Base-by-base conservation (phyloP, 345 rosid species). In the Excoecaria cochinchinensis region DNA sequence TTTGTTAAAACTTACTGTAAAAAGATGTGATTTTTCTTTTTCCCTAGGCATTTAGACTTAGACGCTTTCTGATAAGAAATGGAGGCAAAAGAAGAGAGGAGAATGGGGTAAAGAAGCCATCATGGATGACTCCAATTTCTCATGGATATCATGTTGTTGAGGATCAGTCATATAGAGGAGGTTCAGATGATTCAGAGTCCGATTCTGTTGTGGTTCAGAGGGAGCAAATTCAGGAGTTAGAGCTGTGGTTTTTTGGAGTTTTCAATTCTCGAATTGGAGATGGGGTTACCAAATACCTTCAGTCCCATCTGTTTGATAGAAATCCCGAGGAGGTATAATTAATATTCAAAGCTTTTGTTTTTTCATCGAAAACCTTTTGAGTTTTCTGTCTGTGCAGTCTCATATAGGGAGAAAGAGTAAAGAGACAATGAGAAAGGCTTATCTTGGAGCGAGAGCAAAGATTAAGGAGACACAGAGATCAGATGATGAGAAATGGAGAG, bases 241-340 rank as follows among this genome's bases (percentile, higher is more conserved):
- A 89, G 81, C 10, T 90, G 66, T 89, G 97, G 92, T 75, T 87
- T 10, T 92, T 91, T n/a, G 94, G 90, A 59, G 83, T 88, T 19
- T 89, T 81, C 0, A 87, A 88, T 77, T 72, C 78, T 46, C 79
- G 62, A 55, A 77, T 82, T 40, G 90, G 94, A 8, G 87, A 88
- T 68, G 84, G 81, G 51, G 77, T 88, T 62, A 64, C 84, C 72
- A 87, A 86, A 65, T 84, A 83, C 58, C 70, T 92, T 67, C 96
- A 92, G 46, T 85, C 87, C 70, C 89, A 89, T 86, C 77, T 92
- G 47, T 86, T 90, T 70, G 80, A 82, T 65, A 86, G 77, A 62
- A 84, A 82, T 39, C 68, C 69, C 4, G 76, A 82, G 52, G 80
- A 81, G 89, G 97, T 90, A 78, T 6, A 7, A 22, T 46, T 12